These are phyloP conservation scores for Nepenthes gracilis DNA, from an alignment of 148 eudicot genomes.

Conservation along the genomic window DNA sequence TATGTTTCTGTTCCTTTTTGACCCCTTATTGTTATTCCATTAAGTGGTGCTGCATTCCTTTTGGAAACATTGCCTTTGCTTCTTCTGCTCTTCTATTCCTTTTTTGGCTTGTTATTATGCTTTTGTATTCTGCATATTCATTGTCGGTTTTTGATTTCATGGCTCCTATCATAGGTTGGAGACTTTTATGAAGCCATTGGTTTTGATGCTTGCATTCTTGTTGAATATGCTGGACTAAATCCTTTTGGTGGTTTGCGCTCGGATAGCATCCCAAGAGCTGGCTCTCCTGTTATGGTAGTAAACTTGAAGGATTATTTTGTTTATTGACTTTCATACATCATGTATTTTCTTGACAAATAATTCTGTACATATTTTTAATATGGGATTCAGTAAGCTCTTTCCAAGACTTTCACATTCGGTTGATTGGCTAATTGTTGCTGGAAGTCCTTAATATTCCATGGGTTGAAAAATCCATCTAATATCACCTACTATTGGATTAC, in stretches of 20 bases:
- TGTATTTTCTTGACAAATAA: not conserved
- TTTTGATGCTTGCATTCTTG: constrained; percentile 90
- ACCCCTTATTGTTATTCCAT: not conserved
- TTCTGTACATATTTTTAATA: no score
- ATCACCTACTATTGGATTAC: no score
- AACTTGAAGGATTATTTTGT: constrained; percentile 6
- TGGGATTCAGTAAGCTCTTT: not conserved
- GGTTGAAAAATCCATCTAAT: no score
- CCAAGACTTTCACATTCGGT: not conserved
- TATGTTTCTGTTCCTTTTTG: constrained; percentile 18
- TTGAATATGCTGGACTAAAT: constrained; percentile 94
- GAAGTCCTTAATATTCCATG: no score
- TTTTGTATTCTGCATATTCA: no score
- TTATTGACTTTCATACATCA: not conserved
- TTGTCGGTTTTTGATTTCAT: not conserved
- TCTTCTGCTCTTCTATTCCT: not conserved
- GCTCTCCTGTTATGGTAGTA: constrained; percentile 91
- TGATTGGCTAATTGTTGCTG: no score
- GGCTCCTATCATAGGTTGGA: constrained; percentile 51
- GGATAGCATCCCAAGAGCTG: constrained; percentile 93
- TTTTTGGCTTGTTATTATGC: not conserved
- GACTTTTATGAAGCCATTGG: constrained; percentile 98
- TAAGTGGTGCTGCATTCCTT: constrained; percentile 1
- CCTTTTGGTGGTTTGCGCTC: constrained; percentile 96
- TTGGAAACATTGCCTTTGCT: not conserved